phyloP scores from a whole-genome alignment of 257 asterid genomes.

The Jaltomata sinuosa region DNA sequence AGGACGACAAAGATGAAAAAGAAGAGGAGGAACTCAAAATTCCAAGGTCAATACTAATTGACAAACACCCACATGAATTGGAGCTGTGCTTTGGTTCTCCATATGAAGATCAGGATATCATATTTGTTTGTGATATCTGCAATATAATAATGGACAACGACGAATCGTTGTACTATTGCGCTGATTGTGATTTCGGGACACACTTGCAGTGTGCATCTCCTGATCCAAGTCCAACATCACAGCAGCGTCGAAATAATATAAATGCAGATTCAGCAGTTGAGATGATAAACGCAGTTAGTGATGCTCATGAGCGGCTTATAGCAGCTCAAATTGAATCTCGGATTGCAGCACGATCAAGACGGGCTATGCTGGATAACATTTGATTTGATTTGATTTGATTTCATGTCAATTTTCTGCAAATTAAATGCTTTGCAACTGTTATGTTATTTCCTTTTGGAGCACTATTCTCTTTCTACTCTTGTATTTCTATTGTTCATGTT shows the following conservation, averaged over 20 bases:
- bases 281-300: not conserved
- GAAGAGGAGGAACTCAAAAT: not conserved
- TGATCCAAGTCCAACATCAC: not conserved
- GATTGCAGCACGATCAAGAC: not conserved
- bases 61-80: not conserved
- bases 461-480: not conserved
- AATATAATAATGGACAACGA: not conserved
- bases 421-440: not conserved
- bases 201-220: constrained; percentile 1
- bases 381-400: not conserved
- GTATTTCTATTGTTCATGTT: not conserved
- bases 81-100: not conserved
- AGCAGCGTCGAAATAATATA: not conserved
- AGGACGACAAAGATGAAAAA: not conserved
- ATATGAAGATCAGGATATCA: not conserved
- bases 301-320: not conserved
- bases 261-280: not conserved
- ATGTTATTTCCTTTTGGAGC: not conserved
- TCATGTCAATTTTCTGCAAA: not conserved
- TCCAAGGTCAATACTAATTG: not conserved
- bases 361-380: constrained; percentile 1
- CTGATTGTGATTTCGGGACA: constrained; percentile 7
- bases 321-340: not conserved
- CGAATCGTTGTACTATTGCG: constrained; percentile 1
- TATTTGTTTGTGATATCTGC: constrained; percentile 2